Evolutionary conservation across 139 green algal species (phyloP).

Genomic region (Ettlia oleoabundans): DNA sequence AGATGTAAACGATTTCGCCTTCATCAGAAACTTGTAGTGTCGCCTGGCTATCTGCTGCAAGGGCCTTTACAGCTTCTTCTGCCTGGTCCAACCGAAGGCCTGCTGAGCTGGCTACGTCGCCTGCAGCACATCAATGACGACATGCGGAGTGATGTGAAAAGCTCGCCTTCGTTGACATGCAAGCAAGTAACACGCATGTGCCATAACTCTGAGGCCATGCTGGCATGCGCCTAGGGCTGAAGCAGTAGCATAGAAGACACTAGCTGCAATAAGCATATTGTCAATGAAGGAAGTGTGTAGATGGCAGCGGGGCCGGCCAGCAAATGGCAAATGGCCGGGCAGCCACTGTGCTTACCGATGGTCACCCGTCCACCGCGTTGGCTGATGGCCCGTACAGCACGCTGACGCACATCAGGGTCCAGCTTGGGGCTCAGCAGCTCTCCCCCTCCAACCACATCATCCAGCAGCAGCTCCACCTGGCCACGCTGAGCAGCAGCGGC

Average conservation of each 20-base stretch:
- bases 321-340: too few species aligned
- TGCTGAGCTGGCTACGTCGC: conserved; percentile 42
- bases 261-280: too few species aligned
- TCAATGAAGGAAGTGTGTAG: too few species aligned
- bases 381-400: conserved; percentile 16
- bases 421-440: conserved; percentile 24
- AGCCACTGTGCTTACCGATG: background rate
- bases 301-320: too few species aligned
- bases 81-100: conserved; percentile 38
- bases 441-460: background rate
- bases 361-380: conserved; percentile 10
- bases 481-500: background rate
- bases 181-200: too few species aligned
- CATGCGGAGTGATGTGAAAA: background rate
- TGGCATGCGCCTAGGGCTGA: too few species aligned
- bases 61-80: conserved; percentile 34
- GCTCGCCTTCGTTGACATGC: too few species aligned
- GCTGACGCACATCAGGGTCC: conserved; percentile 14
- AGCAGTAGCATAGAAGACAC: too few species aligned
- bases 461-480: conserved; percentile 17
- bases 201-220: too few species aligned
- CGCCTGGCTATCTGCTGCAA: conserved; percentile 42
- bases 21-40: conserved; percentile 72
- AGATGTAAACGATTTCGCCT: conserved; percentile 91
- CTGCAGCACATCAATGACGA: background rate